phyloP scores from a whole-genome alignment of 805 yeast species.

The Clavispora fructus region DNA sequence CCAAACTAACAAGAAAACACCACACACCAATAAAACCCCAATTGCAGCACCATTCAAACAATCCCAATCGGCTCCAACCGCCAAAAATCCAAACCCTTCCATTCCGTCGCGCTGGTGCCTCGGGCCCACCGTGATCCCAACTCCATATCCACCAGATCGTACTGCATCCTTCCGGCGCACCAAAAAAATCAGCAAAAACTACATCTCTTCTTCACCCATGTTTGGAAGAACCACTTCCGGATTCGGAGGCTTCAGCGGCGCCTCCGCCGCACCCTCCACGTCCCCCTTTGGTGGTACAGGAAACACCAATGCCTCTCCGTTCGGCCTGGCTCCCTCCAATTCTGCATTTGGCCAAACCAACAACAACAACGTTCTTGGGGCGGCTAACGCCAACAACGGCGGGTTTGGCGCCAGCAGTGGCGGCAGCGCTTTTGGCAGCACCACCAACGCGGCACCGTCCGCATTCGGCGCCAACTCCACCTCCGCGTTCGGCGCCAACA shows the following conservation, averaged over 20 bases:
- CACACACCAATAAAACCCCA: too few species aligned
- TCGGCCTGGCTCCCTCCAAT: constrained; percentile 11
- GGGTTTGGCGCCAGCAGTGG: constrained; percentile 18
- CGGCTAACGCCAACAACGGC: constrained; percentile 14
- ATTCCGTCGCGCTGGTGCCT: too few species aligned
- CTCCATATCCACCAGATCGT: background rate
- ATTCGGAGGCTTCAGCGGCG: constrained; percentile 45
- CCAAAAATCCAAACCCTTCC: too few species aligned
- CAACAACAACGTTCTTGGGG: constrained; percentile 11
- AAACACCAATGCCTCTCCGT: constrained; percentile 12
- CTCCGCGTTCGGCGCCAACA: constrained; percentile 19
- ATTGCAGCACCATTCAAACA: too few species aligned
- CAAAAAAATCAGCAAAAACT: background rate
- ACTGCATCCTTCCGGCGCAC: background rate
- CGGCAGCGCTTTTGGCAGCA: constrained; percentile 27
- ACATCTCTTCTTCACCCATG: constrained; percentile 21
- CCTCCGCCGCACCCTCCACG: constrained; percentile 4
- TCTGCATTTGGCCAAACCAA: constrained; percentile 9
- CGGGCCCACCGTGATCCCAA: too few species aligned
- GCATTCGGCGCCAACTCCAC: constrained; percentile 32
- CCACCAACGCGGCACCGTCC: constrained; percentile 19
- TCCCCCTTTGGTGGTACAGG: constrained; percentile 20
- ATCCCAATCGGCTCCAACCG: too few species aligned
- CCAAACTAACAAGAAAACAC: too few species aligned
- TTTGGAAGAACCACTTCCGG: constrained; percentile 48